Base-by-base conservation (phyloP, 371 early-diverging fungal genomes). In the Thermomucor indicae-seudaticae region DNA sequence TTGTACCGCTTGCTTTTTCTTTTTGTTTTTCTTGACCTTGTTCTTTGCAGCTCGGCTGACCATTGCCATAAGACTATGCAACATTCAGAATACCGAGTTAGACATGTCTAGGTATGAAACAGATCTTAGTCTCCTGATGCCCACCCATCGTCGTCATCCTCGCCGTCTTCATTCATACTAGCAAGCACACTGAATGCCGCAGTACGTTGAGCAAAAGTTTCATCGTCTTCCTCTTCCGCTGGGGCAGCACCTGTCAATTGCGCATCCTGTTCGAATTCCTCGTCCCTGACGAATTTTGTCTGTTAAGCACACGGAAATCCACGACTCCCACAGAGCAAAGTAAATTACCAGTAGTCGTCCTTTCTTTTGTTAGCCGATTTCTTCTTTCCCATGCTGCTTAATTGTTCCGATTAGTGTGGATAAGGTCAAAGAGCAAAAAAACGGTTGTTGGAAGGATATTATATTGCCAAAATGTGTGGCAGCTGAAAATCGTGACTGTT, bases 331-430 rank as follows among this genome's bases (percentile, higher is more conserved):
- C 8, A 20, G 38, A 19, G 11, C 25, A n/a, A n/a, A n/a, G n/a
- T n/a, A n/a, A n/a, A n/a, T 25, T 72, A 69, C 76, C 76, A 75
- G 55, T 75, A 70, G 24, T 75, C 76, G 66, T 75, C 72, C 53
- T 75, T 66, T 52, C 58, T 75, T 57, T 65, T 71, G 32, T 72
- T 75, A 55, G 65, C 68, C 44, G 57, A 59, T 54, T 75, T 75
- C 67, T 75, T 75, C 47, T 75, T 75, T 51, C 55, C 76, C 76
- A 75, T 75, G 49, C 31, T 53, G 32, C 24, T 45, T 49, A 4
- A 22, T n/a, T n/a, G n/a, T n/a, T n/a, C n/a, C n/a, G n/a, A n/a
- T n/a, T n/a, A n/a, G n/a, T n/a, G n/a, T n/a, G n/a, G n/a, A n/a
- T n/a, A n/a, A n/a, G n/a, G n/a, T n/a, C n/a, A n/a, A n/a, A n/a